These are phyloP conservation scores for Trypanosoma grayi DNA, from an alignment of 208 protist species.

Conservation along the genomic window DNA sequence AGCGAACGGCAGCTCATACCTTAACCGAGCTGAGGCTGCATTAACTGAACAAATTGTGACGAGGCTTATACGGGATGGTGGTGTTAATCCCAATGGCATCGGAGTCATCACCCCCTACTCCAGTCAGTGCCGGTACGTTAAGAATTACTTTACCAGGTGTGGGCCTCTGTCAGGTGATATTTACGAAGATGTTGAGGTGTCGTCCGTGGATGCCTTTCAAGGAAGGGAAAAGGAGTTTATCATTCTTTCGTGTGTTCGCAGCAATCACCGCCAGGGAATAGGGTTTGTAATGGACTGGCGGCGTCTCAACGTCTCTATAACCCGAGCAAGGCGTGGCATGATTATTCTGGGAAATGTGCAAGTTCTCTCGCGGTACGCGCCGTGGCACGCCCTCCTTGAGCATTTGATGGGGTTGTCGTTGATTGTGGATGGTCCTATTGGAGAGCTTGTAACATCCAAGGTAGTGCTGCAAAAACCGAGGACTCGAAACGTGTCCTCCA, in stretches of 20 bases:
- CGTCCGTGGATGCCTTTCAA: conserved; percentile 95
- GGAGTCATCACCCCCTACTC: conserved; percentile 98
- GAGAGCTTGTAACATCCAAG: conserved; percentile 14
- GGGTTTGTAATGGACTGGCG: conserved; percentile 96
- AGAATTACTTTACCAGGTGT: conserved; percentile 76
- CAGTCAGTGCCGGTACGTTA: conserved; percentile 94
- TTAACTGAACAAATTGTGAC: conserved; percentile 93
- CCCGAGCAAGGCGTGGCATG: conserved; percentile 94
- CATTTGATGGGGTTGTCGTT: conserved; percentile 22
- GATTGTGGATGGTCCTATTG: conserved; percentile 24
- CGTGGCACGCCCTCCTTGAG: conserved; percentile 17
- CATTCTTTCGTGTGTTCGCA: conserved; percentile 97
- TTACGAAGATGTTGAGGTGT: conserved; percentile 92
- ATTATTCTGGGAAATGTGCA: conserved; percentile 96
- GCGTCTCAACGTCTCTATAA: conserved; percentile 97
- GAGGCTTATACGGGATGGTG: conserved; percentile 61
- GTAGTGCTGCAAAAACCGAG: conserved; percentile 23
- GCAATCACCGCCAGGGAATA: conserved; percentile 94
- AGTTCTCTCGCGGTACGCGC: conserved; percentile 58
- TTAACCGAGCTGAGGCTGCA: conserved; percentile 94
- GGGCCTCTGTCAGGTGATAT: conserved; percentile 58
- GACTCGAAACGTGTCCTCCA: neutral
- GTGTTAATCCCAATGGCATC: conserved; percentile 84
- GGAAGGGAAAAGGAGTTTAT: conserved; percentile 98
- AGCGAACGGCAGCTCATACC: conserved; percentile 93